A percentile compares a stretch with the other conserved stretches of the same genome.
Conservation (phyloP, 306 rosid species). For the Datisca glomerata region DNA sequence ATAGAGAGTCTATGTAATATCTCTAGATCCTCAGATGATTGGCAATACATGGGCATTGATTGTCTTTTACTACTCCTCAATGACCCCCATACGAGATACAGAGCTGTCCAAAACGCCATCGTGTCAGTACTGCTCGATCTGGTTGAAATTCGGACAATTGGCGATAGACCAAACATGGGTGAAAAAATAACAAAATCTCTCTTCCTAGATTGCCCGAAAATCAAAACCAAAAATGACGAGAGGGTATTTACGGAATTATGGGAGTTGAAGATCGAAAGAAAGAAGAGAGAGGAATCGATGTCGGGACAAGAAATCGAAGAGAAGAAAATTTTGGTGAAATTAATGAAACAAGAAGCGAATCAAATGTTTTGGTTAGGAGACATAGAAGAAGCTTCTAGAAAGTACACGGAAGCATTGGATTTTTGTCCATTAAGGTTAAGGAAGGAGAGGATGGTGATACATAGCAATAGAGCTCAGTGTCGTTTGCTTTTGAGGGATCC, state of each 20-base stretch:
- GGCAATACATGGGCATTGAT: constrained; percentile 41
- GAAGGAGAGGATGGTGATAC: constrained; percentile 48
- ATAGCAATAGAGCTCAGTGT: constrained; percentile 70
- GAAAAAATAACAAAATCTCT: constrained; percentile 33
- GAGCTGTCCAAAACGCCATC: constrained; percentile 24
- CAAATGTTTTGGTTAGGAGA: constrained; percentile 28
- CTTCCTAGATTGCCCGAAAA: constrained; percentile 49
- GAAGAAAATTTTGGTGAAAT: constrained; percentile 19
- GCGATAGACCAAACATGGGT: constrained; percentile 24
- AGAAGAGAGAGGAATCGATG: constrained; percentile 39
- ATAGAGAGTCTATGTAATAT: constrained; percentile 28
- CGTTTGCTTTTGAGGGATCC: constrained; percentile 33
- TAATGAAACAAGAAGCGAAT: constrained; percentile 40
- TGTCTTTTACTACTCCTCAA: constrained; percentile 40
- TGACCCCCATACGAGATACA: constrained; percentile 41
- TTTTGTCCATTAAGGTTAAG: constrained; percentile 24
- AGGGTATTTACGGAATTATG: constrained; percentile 35
- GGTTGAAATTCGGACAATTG: constrained; percentile 10
- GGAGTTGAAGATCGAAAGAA: constrained; percentile 59
- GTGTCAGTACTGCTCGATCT: constrained; percentile 39
- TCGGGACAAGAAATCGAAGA: constrained; percentile 27
- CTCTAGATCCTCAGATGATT: constrained; percentile 50
- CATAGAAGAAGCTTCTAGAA: constrained; percentile 30
- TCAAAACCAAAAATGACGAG: constrained; percentile 32
- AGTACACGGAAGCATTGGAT: constrained; percentile 49